A percentile compares a stretch with the other conserved stretches of the same genome.
phyloP scores from a whole-genome alignment of 1,139 yeast species.

The Yamadazyma mexicana region DNA sequence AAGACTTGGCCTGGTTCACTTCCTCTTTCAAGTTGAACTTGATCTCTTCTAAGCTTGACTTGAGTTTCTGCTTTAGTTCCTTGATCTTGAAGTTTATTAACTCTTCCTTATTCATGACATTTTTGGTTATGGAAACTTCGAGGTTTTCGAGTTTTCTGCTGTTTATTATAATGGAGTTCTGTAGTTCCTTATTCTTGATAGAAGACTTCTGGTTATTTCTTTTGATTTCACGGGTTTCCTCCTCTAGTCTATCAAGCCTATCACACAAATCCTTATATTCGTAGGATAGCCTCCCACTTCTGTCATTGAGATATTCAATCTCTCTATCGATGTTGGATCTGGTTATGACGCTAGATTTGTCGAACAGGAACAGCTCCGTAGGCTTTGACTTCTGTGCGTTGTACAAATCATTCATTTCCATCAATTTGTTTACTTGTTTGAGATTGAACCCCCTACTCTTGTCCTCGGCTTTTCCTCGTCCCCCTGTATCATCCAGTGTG shows the following conservation, averaged over 20 bases:
- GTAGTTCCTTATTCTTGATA: slow-evolving; percentile 21
- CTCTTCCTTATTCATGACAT: slow-evolving; percentile 30
- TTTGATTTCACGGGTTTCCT: slow-evolving; percentile 23
- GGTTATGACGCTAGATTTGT: neutral
- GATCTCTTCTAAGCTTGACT: slow-evolving; percentile 30
- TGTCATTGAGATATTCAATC: slow-evolving; percentile 1
- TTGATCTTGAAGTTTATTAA: slow-evolving; percentile 24
- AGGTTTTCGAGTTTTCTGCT: slow-evolving; percentile 24
- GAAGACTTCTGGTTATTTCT: slow-evolving; percentile 22
- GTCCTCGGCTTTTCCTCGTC: neutral
- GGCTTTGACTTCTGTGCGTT: slow-evolving; percentile 7
- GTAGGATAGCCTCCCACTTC: slow-evolving; percentile 13
- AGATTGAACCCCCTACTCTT: slow-evolving; percentile 10
- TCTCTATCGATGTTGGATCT: slow-evolving; percentile 6
- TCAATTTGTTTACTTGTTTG: slow-evolving; percentile 14
- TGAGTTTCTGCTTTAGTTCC: slow-evolving; percentile 24
- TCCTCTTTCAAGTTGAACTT: slow-evolving; percentile 34
- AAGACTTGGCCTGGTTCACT: slow-evolving; percentile 25
- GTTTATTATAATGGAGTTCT: slow-evolving; percentile 18
- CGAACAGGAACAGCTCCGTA: slow-evolving; percentile 2
- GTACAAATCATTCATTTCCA: slow-evolving; percentile 13
- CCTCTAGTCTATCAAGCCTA: slow-evolving; percentile 21
- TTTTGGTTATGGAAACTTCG: slow-evolving; percentile 28
- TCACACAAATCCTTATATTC: slow-evolving; percentile 17
- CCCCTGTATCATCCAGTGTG: neutral